Percentiles rank a stretch among this genome's conserved stretches.
These are phyloP conservation scores for Guadua angustifolia DNA, from an alignment of 176 grass and related monocot genomes.

Conservation along the genomic window DNA sequence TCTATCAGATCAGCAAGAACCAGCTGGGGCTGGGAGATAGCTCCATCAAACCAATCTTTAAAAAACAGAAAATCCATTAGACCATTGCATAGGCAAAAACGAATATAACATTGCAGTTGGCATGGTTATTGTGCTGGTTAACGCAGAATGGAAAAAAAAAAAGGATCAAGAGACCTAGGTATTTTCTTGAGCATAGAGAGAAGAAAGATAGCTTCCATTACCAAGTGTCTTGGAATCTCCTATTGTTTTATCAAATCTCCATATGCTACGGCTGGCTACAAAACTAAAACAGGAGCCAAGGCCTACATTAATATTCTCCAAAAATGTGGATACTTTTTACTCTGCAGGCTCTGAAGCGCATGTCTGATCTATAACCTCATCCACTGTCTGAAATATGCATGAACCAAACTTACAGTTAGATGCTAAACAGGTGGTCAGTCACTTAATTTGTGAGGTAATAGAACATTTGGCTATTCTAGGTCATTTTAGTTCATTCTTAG, in stretches of 20 bases:
- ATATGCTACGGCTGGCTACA: constrained; percentile 73
- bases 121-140: neutral
- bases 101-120: neutral
- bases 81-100: constrained; percentile 17
- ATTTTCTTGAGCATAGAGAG: constrained; percentile 24
- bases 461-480: constrained; percentile 21
- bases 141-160: neutral
- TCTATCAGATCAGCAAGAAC: constrained; percentile 90
- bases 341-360: constrained; percentile 55
- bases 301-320: constrained; percentile 73
- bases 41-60: constrained; percentile 93
- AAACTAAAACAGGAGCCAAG: constrained; percentile 73
- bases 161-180: neutral
- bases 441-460: constrained; percentile 19
- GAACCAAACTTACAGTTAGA: constrained; percentile 37
- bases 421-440: neutral
- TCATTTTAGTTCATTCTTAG: neutral
- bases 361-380: constrained; percentile 95
- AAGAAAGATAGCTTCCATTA: constrained; percentile 49
- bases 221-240: constrained; percentile 60
- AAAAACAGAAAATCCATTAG: constrained; percentile 37
- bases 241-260: constrained; percentile 88
- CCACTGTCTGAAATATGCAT: constrained; percentile 73
- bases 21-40: constrained; percentile 86
- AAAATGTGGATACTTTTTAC: constrained; percentile 84